These are phyloP conservation scores for Aspergillus neoniger DNA, from an alignment of 2,329 filamentous ascomycete genomes.

Conservation along the genomic window DNA sequence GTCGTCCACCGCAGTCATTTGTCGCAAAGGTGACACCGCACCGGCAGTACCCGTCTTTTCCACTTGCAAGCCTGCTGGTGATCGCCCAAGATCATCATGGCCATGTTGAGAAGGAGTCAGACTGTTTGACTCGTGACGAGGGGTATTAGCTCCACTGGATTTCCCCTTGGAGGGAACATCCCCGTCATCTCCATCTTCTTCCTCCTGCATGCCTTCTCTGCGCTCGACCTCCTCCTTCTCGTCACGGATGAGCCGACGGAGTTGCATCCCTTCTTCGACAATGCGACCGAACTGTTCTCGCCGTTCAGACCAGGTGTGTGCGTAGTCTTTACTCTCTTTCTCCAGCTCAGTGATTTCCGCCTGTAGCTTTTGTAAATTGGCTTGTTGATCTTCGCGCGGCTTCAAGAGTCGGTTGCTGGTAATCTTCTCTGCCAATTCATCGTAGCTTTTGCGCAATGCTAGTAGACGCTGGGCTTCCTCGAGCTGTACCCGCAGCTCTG, in stretches of 20 bases:
- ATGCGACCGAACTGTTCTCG: constrained; percentile 84
- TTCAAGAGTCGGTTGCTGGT: constrained; percentile 76
- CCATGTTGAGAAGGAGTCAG: constrained; percentile 38
- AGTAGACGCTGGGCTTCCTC: constrained; percentile 75
- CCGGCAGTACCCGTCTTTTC: constrained; percentile 36
- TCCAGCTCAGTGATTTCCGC: constrained; percentile 87
- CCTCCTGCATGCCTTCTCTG: constrained; percentile 74
- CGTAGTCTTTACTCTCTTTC: constrained; percentile 79
- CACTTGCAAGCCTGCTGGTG: constrained; percentile 29
- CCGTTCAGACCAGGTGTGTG: constrained; percentile 79
- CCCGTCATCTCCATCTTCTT: constrained; percentile 59
- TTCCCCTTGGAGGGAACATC: constrained; percentile 53
- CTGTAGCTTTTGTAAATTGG: constrained; percentile 76
- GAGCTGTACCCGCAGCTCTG: constrained; percentile 70
- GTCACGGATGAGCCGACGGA: constrained; percentile 83
- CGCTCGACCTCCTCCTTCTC: constrained; percentile 94
- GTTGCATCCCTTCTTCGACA: constrained; percentile 84
- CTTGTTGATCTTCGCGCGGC: constrained; percentile 78
- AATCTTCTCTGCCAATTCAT: constrained; percentile 84
- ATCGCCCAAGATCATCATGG: constrained; percentile 35
- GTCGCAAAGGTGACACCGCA: constrained; percentile 41
- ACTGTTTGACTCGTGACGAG: constrained; percentile 51
- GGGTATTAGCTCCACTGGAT: constrained; percentile 51
- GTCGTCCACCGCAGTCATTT: constrained; percentile 39
- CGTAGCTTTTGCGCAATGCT: constrained; percentile 78